A percentile compares a stretch with the other conserved stretches of the same genome.
phyloP scores from a whole-genome alignment of 23 red algal species.

The Porphyridium purpureum region DNA sequence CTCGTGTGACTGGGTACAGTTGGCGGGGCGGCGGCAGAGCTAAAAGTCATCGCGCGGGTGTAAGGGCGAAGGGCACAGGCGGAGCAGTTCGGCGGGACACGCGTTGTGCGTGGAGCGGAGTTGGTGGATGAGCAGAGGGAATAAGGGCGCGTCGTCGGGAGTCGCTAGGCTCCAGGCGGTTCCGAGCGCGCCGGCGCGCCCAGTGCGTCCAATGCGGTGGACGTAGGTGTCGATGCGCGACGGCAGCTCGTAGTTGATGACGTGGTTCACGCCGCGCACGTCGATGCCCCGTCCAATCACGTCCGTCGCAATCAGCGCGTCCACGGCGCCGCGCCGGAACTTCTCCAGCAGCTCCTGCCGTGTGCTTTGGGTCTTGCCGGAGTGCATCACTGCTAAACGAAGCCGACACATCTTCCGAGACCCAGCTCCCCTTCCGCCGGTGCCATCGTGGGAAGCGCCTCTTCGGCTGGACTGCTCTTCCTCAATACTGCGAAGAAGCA shows the following conservation, averaged over 20 bases:
- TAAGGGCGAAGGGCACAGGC: no score
- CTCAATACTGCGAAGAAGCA: conserved; percentile 36
- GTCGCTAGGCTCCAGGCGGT: conserved; percentile 78
- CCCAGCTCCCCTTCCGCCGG: no score
- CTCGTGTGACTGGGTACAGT: no score
- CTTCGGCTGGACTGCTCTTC: no score
- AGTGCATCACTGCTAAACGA: conserved; percentile 69
- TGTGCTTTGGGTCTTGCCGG: conserved; percentile 78
- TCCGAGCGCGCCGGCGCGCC: conserved; percentile 60
- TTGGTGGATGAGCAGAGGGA: no score
- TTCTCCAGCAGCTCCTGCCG: conserved; percentile 59
- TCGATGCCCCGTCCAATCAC: conserved; percentile 93
- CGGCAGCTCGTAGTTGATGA: conserved; percentile 86
- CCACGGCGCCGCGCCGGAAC: conserved; percentile 47
- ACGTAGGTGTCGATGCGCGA: conserved; percentile 61
- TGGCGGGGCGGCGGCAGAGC: no score
- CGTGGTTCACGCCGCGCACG: conserved; percentile 72
- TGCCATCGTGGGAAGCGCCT: conserved; percentile 5
- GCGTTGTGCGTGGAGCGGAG: no score
- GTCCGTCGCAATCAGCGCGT: conserved; percentile 81
- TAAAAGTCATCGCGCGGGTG: no score
- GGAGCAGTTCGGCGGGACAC: no score
- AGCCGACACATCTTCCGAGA: no score
- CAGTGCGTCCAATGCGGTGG: conserved; percentile 81
- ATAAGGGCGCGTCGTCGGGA: conserved; percentile 29